phyloP scores from a whole-genome alignment of 2,329 filamentous ascomycete genomes.

The Eurotiales sp. region DNA sequence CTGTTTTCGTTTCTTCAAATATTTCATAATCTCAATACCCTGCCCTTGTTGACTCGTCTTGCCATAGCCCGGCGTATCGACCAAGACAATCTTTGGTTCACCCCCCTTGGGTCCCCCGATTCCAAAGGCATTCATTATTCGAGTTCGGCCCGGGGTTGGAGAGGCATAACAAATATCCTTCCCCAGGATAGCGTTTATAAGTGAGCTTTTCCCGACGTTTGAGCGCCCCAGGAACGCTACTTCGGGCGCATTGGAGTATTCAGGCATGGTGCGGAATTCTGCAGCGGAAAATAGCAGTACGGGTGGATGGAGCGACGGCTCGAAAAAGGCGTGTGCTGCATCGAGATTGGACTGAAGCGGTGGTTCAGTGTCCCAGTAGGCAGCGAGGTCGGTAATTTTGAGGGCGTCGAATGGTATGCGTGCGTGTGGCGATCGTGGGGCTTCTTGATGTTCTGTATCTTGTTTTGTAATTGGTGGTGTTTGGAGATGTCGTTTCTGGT shows the following conservation, averaged over 20 bases:
- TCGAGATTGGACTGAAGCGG: constrained; percentile 39
- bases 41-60: constrained; percentile 58
- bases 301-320: constrained; percentile 44
- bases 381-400: constrained; percentile 33
- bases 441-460: constrained; percentile 1
- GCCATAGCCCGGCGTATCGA: constrained; percentile 72
- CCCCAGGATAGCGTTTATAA: constrained; percentile 62
- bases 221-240: constrained; percentile 65
- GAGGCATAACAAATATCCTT: constrained; percentile 53
- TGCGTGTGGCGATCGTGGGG: background rate
- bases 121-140: constrained; percentile 64
- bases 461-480: background rate
- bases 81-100: constrained; percentile 52
- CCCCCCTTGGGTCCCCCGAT: constrained; percentile 49
- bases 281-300: constrained; percentile 58
- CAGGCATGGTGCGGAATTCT: constrained; percentile 58
- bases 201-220: constrained; percentile 66
- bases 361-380: constrained; percentile 49
- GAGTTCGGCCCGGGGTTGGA: constrained; percentile 59
- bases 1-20: constrained; percentile 59
- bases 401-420: constrained; percentile 27
- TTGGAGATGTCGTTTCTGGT: constrained; percentile 3
- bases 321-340: constrained; percentile 47
- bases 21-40: constrained; percentile 67
- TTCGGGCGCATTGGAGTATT: constrained; percentile 53